Base-by-base conservation (phyloP, 306 rosid species). In the Inga laurina region DNA sequence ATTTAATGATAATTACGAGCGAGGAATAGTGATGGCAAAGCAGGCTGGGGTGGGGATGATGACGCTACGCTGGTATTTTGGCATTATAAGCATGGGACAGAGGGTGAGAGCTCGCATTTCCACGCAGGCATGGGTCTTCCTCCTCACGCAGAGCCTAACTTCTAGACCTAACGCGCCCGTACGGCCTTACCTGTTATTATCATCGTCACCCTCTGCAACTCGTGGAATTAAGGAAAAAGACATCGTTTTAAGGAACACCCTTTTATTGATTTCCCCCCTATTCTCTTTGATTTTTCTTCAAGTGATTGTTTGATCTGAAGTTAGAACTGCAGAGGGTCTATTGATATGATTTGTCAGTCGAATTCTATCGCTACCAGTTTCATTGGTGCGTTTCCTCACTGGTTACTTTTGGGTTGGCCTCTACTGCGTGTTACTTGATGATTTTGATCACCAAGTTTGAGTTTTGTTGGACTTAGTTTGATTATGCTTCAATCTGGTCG, bases 21-120 rank as follows among this genome's bases (percentile, higher is more conserved):
- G 75, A 61, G 48, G 79, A 80, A 79, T 62, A 43, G 59, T 44
- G 68, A 69, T 57, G 82, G 82, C 77, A 71, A 71, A 35, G 82
- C 32, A 49, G 15, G 64, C 22, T 76, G 27, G 74, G 72, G 72
- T 75, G 77, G 73, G 81, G 89, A 88, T 54, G 62, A 67, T 70
- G 88, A 86, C 79, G 91, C 76, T 67, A 83, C 77, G 84, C 76
- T 70, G 77, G 81, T 78, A 46, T 72, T 89, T 89, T 86, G 88
- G 86, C 89, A 83, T 76, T 87, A 91, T 83, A 91, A 89, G 84
- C 82, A 73, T 77, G 85, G 77, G 79, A 77, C 57, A 79, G 79
- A 77, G 77, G 43, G 32, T 19, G 49, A 11, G 65, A 34, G 46
- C 3, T 41, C 3, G 51, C 56, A 77, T 34, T 41, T 16, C 35